phyloP scores from a whole-genome alignment of 805 yeast species.

The Metschnikowia borealis region DNA sequence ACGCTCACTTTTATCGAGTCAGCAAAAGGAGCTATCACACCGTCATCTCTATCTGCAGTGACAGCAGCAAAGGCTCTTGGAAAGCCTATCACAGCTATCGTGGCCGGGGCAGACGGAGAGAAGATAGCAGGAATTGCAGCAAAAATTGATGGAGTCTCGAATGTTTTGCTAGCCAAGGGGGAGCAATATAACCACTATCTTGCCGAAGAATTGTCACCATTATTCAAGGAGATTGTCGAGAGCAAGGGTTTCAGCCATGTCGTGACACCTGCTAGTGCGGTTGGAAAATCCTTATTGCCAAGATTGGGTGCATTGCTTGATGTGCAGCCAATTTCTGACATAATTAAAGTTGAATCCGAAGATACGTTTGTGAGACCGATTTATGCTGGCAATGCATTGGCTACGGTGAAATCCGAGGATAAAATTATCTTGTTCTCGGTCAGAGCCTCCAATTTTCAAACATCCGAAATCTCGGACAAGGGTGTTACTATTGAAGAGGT shows the following conservation, averaged over 20 bases:
- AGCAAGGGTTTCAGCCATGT: slow-evolving; percentile 60
- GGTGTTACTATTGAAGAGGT: slow-evolving; percentile 49
- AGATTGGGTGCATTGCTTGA: slow-evolving; percentile 82
- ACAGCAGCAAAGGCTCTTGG: slow-evolving; percentile 76
- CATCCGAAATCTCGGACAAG: slow-evolving; percentile 26
- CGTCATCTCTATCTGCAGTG: slow-evolving; percentile 68
- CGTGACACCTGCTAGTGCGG: slow-evolving; percentile 76
- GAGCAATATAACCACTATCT: slow-evolving; percentile 60
- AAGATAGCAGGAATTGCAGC: slow-evolving; percentile 43
- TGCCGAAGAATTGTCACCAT: slow-evolving; percentile 80
- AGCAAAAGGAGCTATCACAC: slow-evolving; percentile 49
- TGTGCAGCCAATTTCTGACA: slow-evolving; percentile 83
- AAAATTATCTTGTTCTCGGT: slow-evolving; percentile 65
- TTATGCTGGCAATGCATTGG: slow-evolving; percentile 91
- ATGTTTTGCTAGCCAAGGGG: slow-evolving; percentile 57
- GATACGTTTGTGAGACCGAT: slow-evolving; percentile 87
- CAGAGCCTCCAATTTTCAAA: slow-evolving; percentile 77
- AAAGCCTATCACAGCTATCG: slow-evolving; percentile 73
- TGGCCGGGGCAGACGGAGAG: slow-evolving; percentile 64
- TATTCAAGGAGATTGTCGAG: slow-evolving; percentile 47
- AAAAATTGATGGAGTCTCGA: slow-evolving; percentile 49
- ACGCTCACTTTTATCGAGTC: slow-evolving; percentile 78
- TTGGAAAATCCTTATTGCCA: slow-evolving; percentile 84
- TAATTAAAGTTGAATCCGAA: slow-evolving; percentile 60
- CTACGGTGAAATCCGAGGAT: slow-evolving; percentile 74